Evolutionary conservation across 1,139 yeast genomes (phyloP).

Genomic region (Scheffersomyces parashehatae): DNA sequence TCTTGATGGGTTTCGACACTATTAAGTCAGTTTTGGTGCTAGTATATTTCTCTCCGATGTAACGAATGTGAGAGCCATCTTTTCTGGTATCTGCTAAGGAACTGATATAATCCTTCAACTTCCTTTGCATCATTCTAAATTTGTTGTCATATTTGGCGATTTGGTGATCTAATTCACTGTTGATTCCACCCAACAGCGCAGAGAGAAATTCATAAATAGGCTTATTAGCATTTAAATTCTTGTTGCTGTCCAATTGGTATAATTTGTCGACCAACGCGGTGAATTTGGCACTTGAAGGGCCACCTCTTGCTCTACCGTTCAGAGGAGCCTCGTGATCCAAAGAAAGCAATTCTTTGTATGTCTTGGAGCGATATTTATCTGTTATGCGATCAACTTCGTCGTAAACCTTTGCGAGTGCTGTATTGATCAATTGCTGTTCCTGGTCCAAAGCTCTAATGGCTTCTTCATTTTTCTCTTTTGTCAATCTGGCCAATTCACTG

Average conservation of each 20-base stretch:
- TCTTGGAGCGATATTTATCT: conserved; percentile 59
- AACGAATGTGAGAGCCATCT: conserved; percentile 45
- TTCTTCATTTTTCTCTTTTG: conserved; percentile 16
- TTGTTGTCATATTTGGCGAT: conserved; percentile 28
- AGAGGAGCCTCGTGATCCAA: conserved; percentile 36
- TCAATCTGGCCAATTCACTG: conserved; percentile 12
- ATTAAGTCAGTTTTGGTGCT: conserved; percentile 37
- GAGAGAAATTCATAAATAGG: conserved; percentile 63
- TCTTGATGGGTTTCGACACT: conserved; percentile 26
- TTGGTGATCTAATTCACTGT: conserved; percentile 38
- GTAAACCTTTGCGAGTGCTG: conserved; percentile 51
- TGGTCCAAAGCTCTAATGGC: conserved; percentile 18
- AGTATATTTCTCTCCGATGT: conserved; percentile 52
- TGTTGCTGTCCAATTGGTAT: conserved; percentile 30
- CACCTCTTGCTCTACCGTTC: conserved; percentile 2
- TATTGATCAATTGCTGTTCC: conserved; percentile 33
- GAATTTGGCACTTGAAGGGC: conserved; percentile 33
- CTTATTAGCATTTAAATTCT: conserved; percentile 58
- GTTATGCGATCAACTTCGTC: conserved; percentile 65
- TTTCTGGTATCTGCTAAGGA: conserved; percentile 34
- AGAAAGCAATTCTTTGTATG: conserved; percentile 59
- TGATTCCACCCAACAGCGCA: conserved; percentile 36
- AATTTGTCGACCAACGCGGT: conserved; percentile 58
- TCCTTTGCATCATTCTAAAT: conserved; percentile 45
- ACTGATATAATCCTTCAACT: conserved; percentile 36